These are phyloP conservation scores for Tuber umbilicatum DNA, from an alignment of 495 filamentous ascomycete species.

Conservation along the genomic window DNA sequence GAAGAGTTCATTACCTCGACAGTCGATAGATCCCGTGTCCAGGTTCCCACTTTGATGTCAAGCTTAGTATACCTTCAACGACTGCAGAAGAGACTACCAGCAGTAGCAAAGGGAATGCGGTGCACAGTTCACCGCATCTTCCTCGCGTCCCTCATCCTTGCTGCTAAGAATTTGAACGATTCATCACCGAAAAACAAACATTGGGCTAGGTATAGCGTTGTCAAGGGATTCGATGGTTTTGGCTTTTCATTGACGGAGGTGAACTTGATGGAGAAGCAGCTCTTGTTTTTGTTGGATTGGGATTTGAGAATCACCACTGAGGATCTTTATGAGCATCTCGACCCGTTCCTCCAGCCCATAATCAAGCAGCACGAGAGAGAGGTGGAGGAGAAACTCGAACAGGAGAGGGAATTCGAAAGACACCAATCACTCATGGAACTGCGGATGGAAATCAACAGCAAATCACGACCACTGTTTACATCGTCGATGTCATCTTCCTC, in stretches of 20 bases:
- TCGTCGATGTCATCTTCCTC: slow-evolving; percentile 35
- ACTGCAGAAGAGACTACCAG: slow-evolving; percentile 73
- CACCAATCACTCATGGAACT: slow-evolving; percentile 29
- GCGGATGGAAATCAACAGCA: slow-evolving; percentile 28
- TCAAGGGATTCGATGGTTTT: slow-evolving; percentile 70
- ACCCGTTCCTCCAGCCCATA: slow-evolving; percentile 82
- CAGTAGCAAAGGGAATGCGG: slow-evolving; percentile 92
- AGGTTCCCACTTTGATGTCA: slow-evolving; percentile 94
- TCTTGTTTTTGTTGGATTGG: slow-evolving; percentile 89
- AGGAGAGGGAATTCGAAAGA: slow-evolving; percentile 31
- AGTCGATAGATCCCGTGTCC: slow-evolving; percentile 87
- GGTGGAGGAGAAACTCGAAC: slow-evolving; percentile 47
- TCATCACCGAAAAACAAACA: slow-evolving; percentile 99
- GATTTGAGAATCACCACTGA: slow-evolving; percentile 75
- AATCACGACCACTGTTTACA: slow-evolving; percentile 24
- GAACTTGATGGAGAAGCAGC: slow-evolving; percentile 97
- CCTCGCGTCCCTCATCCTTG: slow-evolving; percentile 69
- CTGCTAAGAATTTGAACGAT: slow-evolving; percentile 75
- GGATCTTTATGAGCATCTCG: slow-evolving; percentile 80
- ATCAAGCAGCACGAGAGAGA: slow-evolving; percentile 45
- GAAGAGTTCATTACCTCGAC: slow-evolving; percentile 86
- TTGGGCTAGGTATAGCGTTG: slow-evolving; percentile 84
- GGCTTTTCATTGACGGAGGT: slow-evolving; percentile 91
- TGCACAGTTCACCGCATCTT: slow-evolving; percentile 93
- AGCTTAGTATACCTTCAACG: slow-evolving; percentile 86